phyloP scores from a whole-genome alignment of 2,329 filamentous ascomycete genomes.

The Pestalotiopsis sp. region DNA sequence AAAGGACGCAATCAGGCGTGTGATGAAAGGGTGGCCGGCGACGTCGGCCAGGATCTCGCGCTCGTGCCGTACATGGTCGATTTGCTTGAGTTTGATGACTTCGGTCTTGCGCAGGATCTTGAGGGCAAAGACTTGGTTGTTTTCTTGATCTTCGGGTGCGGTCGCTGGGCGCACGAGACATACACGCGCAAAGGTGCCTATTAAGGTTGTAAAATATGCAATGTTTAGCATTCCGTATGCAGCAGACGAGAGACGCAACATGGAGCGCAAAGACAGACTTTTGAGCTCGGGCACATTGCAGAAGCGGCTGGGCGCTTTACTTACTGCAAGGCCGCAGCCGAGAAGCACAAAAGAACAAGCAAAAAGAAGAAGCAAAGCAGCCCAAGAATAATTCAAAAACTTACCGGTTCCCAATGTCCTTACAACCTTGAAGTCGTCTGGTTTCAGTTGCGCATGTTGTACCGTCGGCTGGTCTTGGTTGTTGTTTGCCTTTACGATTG shows the following conservation, averaged over 20 bases:
- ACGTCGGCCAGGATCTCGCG: conserved; percentile 77
- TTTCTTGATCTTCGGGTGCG: conserved; percentile 52
- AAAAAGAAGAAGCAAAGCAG: neutral
- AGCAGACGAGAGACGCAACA: neutral
- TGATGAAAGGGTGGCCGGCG: conserved; percentile 82
- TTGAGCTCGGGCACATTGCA: neutral
- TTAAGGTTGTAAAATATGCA: neutral
- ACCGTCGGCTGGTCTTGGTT: conserved; percentile 30
- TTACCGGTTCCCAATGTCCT: conserved; percentile 77
- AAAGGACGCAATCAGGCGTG: conserved; percentile 76
- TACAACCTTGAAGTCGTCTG: conserved; percentile 71
- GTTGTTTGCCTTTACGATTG: conserved; percentile 5
- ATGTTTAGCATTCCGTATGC: neutral
- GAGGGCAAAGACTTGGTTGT: conserved; percentile 73
- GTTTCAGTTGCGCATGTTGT: conserved; percentile 36
- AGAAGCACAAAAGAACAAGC: neutral
- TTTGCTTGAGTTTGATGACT: conserved; percentile 80
- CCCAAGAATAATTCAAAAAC: conserved; percentile 22
- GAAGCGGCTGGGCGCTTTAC: neutral
- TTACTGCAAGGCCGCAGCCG: neutral
- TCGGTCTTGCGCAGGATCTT: conserved; percentile 77
- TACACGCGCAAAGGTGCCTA: conserved; percentile 81
- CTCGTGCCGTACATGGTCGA: conserved; percentile 85
- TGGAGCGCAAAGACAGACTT: neutral
- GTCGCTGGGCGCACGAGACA: conserved; percentile 73